Conservation (phyloP, 2,329 filamentous ascomycete genomes). For the Septoria linicola region DNA sequence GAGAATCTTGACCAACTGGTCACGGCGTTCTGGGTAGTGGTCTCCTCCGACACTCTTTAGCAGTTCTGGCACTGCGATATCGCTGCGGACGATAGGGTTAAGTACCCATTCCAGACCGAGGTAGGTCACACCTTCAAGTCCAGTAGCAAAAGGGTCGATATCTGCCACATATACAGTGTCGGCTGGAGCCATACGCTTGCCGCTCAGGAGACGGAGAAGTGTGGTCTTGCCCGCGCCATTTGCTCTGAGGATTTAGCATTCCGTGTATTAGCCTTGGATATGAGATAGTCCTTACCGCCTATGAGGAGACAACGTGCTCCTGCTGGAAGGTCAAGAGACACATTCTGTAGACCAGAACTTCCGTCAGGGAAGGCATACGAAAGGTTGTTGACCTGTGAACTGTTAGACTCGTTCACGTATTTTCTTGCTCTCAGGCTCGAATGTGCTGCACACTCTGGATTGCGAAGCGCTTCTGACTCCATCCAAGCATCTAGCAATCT, state of each 20-base stretch:
- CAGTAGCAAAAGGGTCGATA: slow-evolving; percentile 86
- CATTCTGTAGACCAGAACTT: slow-evolving; percentile 70
- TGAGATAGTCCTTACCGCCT: slow-evolving; percentile 66
- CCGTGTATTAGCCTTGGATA: slow-evolving; percentile 17
- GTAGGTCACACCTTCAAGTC: slow-evolving; percentile 92
- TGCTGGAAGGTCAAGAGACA: slow-evolving; percentile 74
- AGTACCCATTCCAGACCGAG: slow-evolving; percentile 97
- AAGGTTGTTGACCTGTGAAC: slow-evolving; percentile 54
- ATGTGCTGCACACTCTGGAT: no score
- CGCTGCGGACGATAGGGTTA: slow-evolving; percentile 91
- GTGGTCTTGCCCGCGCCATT: slow-evolving; percentile 98
- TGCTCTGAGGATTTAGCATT: slow-evolving; percentile 50
- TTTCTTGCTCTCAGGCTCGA: no score
- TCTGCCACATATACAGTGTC: slow-evolving; percentile 74
- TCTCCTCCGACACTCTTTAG: slow-evolving; percentile 83
- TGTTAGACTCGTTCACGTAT: not conserved
- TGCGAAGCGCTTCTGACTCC: no score
- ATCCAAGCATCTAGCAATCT: no score
- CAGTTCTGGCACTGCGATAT: slow-evolving; percentile 87
- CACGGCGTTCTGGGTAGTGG: slow-evolving; percentile 74
- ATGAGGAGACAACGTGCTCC: slow-evolving; percentile 87
- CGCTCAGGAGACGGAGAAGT: slow-evolving; percentile 86
- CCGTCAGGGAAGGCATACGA: slow-evolving; percentile 89
- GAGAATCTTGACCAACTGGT: slow-evolving; percentile 82
- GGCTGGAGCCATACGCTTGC: slow-evolving; percentile 84